These are phyloP conservation scores for Colletotrichum caudatum DNA, from an alignment of 2,329 filamentous ascomycete genomes.

Conservation along the genomic window DNA sequence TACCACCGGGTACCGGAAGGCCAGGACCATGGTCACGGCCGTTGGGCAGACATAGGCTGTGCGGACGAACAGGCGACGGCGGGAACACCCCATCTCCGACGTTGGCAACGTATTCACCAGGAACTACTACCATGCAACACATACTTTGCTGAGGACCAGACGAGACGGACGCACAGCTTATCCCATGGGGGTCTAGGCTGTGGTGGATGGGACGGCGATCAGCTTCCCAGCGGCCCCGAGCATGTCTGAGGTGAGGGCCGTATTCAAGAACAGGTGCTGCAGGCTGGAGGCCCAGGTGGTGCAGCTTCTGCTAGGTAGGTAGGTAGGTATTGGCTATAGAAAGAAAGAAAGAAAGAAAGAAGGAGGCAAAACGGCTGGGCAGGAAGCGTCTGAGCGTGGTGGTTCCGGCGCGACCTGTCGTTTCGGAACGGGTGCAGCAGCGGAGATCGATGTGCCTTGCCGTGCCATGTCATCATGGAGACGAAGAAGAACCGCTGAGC, in stretches of 20 bases:
- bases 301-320: not conserved
- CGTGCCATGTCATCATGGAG: constrained; percentile 26
- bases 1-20: constrained; percentile 14
- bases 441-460: constrained; percentile 18
- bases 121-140: not conserved
- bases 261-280: constrained; percentile 29
- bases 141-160: constrained; percentile 1
- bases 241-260: constrained; percentile 34
- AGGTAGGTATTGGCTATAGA: no score
- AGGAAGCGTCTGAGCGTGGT: not conserved
- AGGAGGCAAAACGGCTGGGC: not conserved
- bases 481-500: not conserved
- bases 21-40: constrained; percentile 1
- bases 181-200: constrained; percentile 23
- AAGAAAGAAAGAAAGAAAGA: not conserved
- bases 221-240: constrained; percentile 10
- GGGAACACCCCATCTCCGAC: constrained; percentile 1
- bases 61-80: not conserved
- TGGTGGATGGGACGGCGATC: constrained; percentile 24
- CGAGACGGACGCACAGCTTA: not conserved
- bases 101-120: constrained; percentile 1
- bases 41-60: constrained; percentile 24
- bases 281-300: constrained; percentile 15
- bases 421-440: constrained; percentile 12
- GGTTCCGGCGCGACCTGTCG: constrained; percentile 11